These are phyloP conservation scores for Cadophora luteo-olivacea DNA, from an alignment of 2,329 filamentous ascomycete genomes.

Conservation along the genomic window DNA sequence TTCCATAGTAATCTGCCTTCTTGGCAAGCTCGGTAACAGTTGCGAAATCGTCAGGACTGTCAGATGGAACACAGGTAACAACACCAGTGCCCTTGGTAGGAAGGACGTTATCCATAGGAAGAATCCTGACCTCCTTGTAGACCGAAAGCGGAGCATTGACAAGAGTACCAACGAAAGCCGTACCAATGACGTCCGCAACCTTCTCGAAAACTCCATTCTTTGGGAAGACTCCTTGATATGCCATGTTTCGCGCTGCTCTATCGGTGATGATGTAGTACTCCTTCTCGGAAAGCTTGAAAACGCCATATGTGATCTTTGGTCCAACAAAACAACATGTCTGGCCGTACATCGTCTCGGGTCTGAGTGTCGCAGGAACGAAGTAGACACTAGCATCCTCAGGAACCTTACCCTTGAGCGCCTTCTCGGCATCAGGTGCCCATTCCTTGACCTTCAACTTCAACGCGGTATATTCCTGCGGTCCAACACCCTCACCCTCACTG, in stretches of 20 bases:
- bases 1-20: slow-evolving; percentile 95
- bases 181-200: slow-evolving; percentile 76
- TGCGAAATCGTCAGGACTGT: slow-evolving; percentile 94
- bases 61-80: slow-evolving; percentile 93
- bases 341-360: slow-evolving; percentile 98
- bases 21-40: slow-evolving; percentile 88
- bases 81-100: slow-evolving; percentile 96
- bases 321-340: slow-evolving; percentile 96
- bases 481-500: slow-evolving; percentile 79
- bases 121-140: slow-evolving; percentile 82
- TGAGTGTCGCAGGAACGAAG: slow-evolving; percentile 88
- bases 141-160: slow-evolving; percentile 88
- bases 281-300: slow-evolving; percentile 79
- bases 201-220: slow-evolving; percentile 78
- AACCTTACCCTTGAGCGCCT: slow-evolving; percentile 77
- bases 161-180: slow-evolving; percentile 84
- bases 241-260: slow-evolving; percentile 90
- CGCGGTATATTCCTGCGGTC: slow-evolving; percentile 90
- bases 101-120: slow-evolving; percentile 95
- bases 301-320: slow-evolving; percentile 85
- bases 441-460: slow-evolving; percentile 90
- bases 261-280: slow-evolving; percentile 88
- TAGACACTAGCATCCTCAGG: slow-evolving; percentile 81
- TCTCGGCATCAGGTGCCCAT: slow-evolving; percentile 80
- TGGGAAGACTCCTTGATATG: slow-evolving; percentile 87